phyloP scores from a whole-genome alignment of 768 basidiomycete genomes.

The Wakefieldia striispora region DNA sequence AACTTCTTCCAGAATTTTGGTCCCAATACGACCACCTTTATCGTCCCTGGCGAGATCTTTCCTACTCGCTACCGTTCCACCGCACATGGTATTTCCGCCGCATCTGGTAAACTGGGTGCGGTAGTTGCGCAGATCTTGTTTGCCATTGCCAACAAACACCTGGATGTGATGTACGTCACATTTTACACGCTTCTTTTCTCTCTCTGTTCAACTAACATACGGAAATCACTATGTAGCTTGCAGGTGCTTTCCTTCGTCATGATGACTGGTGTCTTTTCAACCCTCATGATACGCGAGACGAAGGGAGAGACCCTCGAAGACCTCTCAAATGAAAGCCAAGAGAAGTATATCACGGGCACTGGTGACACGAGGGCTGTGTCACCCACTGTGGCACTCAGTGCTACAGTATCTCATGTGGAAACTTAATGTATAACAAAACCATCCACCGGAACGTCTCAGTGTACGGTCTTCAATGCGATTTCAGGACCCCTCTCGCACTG shows the following conservation, averaged over 20 bases:
- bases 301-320: slow-evolving; percentile 59
- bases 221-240: slow-evolving; percentile 23
- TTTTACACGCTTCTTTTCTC: not conserved
- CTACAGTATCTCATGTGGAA: no score
- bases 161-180: not conserved
- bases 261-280: slow-evolving; percentile 77
- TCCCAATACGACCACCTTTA: slow-evolving; percentile 58
- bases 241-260: slow-evolving; percentile 80
- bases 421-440: no score
- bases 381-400: no score
- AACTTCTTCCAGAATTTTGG: slow-evolving; percentile 64
- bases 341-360: slow-evolving; percentile 27
- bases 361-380: no score
- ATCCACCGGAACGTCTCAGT: no score
- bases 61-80: slow-evolving; percentile 85
- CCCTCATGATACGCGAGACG: slow-evolving; percentile 74
- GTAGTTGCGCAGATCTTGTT: slow-evolving; percentile 62
- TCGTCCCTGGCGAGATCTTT: slow-evolving; percentile 78
- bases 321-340: slow-evolving; percentile 55
- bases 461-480: no score
- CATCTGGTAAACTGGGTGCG: slow-evolving; percentile 77
- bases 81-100: slow-evolving; percentile 79
- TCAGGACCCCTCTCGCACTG: no score
- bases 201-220: not conserved
- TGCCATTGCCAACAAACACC: not conserved